Percentiles rank a stretch among this genome's conserved stretches.
These are phyloP conservation scores for Stachybotrys elegans DNA, from an alignment of 2,329 filamentous ascomycete species.

Conservation along the genomic window DNA sequence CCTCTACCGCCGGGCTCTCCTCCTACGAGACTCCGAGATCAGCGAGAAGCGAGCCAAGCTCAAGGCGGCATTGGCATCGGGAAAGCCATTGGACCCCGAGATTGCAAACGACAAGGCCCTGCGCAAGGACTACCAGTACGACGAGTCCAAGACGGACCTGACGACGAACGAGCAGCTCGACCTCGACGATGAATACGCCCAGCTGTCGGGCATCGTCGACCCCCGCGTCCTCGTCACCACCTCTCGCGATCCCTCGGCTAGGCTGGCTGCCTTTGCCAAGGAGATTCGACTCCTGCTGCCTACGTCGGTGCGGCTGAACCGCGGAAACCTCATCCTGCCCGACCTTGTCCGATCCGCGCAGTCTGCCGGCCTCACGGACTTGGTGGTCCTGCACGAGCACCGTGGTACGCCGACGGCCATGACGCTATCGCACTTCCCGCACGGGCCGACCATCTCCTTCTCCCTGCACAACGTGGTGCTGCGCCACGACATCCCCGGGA, in stretches of 20 bases:
- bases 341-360: conserved; percentile 81
- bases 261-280: conserved; percentile 86
- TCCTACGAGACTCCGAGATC: conserved; percentile 86
- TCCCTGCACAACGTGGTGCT: conserved; percentile 89
- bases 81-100: conserved; percentile 74
- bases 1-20: conserved; percentile 82
- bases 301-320: conserved; percentile 81
- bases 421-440: conserved; percentile 80
- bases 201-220: conserved; percentile 86
- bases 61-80: conserved; percentile 79
- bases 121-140: conserved; percentile 86
- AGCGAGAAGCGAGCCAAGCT: conserved; percentile 86
- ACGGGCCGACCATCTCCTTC: conserved; percentile 76
- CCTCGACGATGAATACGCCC: conserved; percentile 84
- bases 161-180: conserved; percentile 65
- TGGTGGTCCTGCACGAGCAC: conserved; percentile 87
- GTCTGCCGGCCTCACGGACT: conserved; percentile 73
- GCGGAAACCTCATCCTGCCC: conserved; percentile 82
- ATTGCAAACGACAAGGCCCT: conserved; percentile 84
- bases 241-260: conserved; percentile 77
- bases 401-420: conserved; percentile 87
- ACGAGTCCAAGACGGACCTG: conserved; percentile 71
- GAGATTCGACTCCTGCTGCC: conserved; percentile 81
- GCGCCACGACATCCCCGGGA: conserved; percentile 86
- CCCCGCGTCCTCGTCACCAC: conserved; percentile 88